phyloP scores from a whole-genome alignment of 371 early-diverging fungal genomes.

The Mortierella sp. region DNA sequence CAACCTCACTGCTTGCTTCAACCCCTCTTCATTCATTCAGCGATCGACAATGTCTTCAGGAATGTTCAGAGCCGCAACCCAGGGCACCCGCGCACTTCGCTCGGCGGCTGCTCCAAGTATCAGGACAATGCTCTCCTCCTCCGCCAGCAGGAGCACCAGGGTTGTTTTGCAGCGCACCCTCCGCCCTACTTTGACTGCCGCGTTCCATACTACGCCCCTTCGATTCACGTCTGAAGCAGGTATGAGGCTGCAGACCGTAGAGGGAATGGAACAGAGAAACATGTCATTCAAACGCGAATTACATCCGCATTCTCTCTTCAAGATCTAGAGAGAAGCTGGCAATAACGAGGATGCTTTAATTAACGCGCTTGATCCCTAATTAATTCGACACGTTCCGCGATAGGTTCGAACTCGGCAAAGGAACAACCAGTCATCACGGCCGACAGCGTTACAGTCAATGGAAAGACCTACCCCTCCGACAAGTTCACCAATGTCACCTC shows the following conservation, averaged over 20 bases:
- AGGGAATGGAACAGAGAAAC: background rate
- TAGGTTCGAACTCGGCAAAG: conserved; percentile 24
- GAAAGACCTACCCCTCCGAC: conserved; percentile 71
- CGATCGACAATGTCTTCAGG: conserved; percentile 23
- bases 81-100: conserved; percentile 21
- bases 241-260: background rate
- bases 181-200: conserved; percentile 31
- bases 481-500: conserved; percentile 85
- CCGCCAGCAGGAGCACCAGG: background rate
- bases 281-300: background rate
- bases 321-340: too few species aligned
- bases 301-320: background rate
- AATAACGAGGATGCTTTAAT: too few species aligned
- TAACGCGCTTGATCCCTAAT: background rate
- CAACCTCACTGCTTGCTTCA: background rate
- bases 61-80: conserved; percentile 43
- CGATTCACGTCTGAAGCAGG: conserved; percentile 31
- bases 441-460: conserved; percentile 63
- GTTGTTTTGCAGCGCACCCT: conserved; percentile 7
- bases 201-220: conserved; percentile 45
- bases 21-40: background rate
- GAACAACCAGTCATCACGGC: conserved; percentile 40
- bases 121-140: conserved; percentile 12
- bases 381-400: background rate
- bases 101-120: conserved; percentile 13